phyloP scores from a whole-genome alignment of 768 basidiomycete species.

The Imleria badia region DNA sequence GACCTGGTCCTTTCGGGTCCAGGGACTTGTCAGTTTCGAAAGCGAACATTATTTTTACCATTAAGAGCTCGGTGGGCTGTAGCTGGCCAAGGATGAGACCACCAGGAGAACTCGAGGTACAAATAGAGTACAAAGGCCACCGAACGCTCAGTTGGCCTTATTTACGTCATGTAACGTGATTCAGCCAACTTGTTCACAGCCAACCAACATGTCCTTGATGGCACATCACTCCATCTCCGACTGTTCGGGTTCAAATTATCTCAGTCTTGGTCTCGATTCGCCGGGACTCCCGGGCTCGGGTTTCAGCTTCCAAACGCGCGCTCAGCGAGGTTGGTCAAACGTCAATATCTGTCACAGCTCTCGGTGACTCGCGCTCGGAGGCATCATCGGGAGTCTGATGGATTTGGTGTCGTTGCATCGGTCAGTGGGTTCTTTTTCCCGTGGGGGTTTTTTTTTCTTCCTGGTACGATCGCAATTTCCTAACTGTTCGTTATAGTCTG shows the following conservation, averaged over 20 bases:
- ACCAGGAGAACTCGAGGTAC: neutral
- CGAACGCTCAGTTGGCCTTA: too few species aligned
- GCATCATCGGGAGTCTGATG: neutral
- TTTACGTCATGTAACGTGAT: neutral
- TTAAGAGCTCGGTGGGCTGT: neutral
- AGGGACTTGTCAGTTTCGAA: neutral
- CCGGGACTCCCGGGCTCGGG: neutral
- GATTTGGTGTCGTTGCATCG: neutral
- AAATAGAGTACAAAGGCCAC: neutral
- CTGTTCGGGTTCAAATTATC: neutral
- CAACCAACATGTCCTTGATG: constrained; percentile 1
- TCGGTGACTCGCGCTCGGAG: neutral
- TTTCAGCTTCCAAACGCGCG: neutral
- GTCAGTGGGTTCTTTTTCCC: neutral
- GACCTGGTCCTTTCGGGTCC: too few species aligned
- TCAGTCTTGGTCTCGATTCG: neutral
- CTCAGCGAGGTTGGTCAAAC: neutral
- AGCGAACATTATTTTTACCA: neutral
- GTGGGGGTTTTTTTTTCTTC: neutral
- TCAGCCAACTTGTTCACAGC: constrained; percentile 1
- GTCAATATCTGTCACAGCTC: constrained; percentile 3
- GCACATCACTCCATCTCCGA: neutral
- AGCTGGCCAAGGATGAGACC: neutral
- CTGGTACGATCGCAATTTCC: neutral
- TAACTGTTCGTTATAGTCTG: neutral